Evolutionary conservation across 257 asterid genomes (phyloP), one percentile per base, ranked within the genome.

Genomic region (Parsonsia alboflavescens): DNA sequence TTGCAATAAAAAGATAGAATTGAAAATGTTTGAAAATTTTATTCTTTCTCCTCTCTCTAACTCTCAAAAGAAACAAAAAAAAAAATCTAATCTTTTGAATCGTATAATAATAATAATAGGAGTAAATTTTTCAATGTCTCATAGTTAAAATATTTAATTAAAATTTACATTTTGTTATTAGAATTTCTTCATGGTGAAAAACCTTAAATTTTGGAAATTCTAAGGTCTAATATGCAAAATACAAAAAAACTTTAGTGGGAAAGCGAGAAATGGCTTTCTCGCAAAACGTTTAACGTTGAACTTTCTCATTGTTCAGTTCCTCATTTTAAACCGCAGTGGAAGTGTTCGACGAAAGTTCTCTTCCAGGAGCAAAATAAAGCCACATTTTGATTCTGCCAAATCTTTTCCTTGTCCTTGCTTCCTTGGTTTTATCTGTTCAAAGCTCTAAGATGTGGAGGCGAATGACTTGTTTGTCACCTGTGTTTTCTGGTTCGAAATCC

Each of bases 371-470:
- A 30, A 48, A 30, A 7, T 19, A 10, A 62, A 11, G 15, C 19
- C 19, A 33, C n/a, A 1, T 30, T 24, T 17, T 1, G 36, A 6
- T 41, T 17, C 11, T 48, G 12, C 17, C 7, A 21, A 61, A 33
- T 21, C 58, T 73, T 46, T 44, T 57, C 19, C 12, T 67, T 71
- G 72, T 77, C 58, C 30, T 73, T 30, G 17, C 45, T 24, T 61
- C 62, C 73, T 24, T 41, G 4, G 56, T 50, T 53, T 76, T 45
- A 45, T 36, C 36, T 50, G 62, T 17, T 63, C 45, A 17, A 46
- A 48, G 58, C 59, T 56, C 82, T 59, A 85, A 81, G 77, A 92
- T 92, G 98, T 90, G 96, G 97, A 80, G 89, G 88, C 96, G 93
- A 74, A 82, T 77, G 56, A 78, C 78, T 76, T 83, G 89, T 75